Percentiles rank a stretch among this genome's conserved stretches.
These are phyloP conservation scores for Boletus barrowsii DNA, from an alignment of 768 basidiomycete species.

Conservation along the genomic window DNA sequence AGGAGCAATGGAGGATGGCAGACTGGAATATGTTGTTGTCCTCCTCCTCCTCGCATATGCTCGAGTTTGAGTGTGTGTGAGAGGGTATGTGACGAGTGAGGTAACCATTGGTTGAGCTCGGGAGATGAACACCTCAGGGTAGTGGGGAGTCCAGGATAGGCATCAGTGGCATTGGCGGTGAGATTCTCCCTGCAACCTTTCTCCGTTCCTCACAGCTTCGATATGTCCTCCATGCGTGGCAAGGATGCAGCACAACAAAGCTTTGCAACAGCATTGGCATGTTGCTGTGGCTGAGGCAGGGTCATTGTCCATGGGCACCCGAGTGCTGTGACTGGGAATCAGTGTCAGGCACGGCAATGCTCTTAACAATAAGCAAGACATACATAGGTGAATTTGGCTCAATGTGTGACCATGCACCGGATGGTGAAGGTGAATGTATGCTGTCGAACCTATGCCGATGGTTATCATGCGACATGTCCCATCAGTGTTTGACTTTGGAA, in stretches of 20 bases:
- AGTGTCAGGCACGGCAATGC: background rate
- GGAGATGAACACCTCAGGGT: slow-evolving; percentile 41
- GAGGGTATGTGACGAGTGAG: slow-evolving; percentile 48
- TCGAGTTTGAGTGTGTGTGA: slow-evolving; percentile 25
- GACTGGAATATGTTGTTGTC: slow-evolving; percentile 31
- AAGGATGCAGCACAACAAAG: slow-evolving; percentile 89
- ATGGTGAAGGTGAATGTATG: slow-evolving; percentile 10
- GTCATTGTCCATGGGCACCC: slow-evolving; percentile 34
- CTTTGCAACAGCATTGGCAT: slow-evolving; percentile 84
- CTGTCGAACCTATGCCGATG: background rate
- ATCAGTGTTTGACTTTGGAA: background rate
- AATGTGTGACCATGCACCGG: slow-evolving; percentile 5
- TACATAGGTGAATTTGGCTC: background rate
- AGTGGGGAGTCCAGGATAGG: slow-evolving; percentile 39
- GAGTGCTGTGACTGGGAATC: slow-evolving; percentile 1
- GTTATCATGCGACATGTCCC: slow-evolving; percentile 9
- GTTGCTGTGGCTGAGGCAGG: slow-evolving; percentile 61
- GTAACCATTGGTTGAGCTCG: slow-evolving; percentile 34
- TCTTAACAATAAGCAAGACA: background rate
- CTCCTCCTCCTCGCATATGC: slow-evolving; percentile 20
- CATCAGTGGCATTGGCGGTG: slow-evolving; percentile 58
- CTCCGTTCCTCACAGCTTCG: slow-evolving; percentile 83
- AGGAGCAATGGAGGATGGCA: slow-evolving; percentile 24
- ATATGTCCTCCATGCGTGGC: slow-evolving; percentile 87
- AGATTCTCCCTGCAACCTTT: slow-evolving; percentile 52